Conservation (phyloP, 345 rosid genomes). For the Salix viminalis region DNA sequence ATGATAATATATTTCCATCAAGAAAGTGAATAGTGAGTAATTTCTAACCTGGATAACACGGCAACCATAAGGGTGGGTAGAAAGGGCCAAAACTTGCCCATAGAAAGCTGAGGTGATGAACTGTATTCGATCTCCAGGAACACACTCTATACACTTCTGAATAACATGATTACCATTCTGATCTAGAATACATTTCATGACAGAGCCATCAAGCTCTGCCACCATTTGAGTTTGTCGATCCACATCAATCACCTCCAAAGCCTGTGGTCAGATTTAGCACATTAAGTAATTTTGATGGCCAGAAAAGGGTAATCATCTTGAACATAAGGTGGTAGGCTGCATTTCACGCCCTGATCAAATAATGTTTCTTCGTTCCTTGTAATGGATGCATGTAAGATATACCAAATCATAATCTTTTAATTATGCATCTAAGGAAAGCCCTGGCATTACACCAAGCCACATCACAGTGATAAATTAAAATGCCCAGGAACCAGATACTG, state of each 20-base stretch:
- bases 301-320: constrained; percentile 2
- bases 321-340: neutral
- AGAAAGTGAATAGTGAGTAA: neutral
- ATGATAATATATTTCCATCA: constrained; percentile 4
- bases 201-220: constrained; percentile 79
- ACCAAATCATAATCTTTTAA: neutral
- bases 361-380: neutral
- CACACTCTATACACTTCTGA: constrained; percentile 90
- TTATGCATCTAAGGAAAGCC: neutral
- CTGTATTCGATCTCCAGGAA: constrained; percentile 71
- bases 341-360: neutral
- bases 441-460: neutral
- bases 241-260: constrained; percentile 78
- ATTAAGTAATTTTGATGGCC: constrained; percentile 12
- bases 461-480: neutral
- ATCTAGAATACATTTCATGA: constrained; percentile 90
- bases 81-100: constrained; percentile 82
- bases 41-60: constrained; percentile 82
- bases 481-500: neutral
- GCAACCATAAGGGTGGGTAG: constrained; percentile 97
- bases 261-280: constrained; percentile 42
- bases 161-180: constrained; percentile 99
- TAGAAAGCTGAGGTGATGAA: constrained; percentile 83
- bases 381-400: neutral
- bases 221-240: constrained; percentile 73